Evolutionary conservation across 768 basidiomycete genomes (phyloP).

Genomic region (Amanita jacksonii): DNA sequence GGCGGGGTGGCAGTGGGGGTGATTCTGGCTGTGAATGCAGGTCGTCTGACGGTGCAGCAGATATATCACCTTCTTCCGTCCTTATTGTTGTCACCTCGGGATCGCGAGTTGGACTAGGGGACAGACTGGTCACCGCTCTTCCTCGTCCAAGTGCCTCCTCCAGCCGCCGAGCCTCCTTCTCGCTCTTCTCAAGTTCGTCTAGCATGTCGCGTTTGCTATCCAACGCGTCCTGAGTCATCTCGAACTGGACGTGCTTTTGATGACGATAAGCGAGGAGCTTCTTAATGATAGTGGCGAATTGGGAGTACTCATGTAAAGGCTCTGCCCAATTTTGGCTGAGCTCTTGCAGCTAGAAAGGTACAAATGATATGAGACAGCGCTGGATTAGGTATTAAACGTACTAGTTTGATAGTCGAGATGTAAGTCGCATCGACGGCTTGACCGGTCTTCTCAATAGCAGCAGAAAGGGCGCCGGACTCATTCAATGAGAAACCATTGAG

Average conservation of each 20-base stretch:
- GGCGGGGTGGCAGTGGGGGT: background rate
- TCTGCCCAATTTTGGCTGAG: slow-evolving; percentile 94
- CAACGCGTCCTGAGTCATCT: slow-evolving; percentile 89
- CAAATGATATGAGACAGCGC: slow-evolving; percentile 4
- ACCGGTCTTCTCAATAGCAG: slow-evolving; percentile 91
- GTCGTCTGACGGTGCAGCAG: too few relatives aligned
- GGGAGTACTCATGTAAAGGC: slow-evolving; percentile 90
- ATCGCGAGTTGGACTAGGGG: slow-evolving; percentile 1
- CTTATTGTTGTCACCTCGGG: slow-evolving; percentile 3
- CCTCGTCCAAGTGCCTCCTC: slow-evolving; percentile 77
- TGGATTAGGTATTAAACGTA: slow-evolving; percentile 25
- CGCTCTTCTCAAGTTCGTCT: slow-evolving; percentile 87
- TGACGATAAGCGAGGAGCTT: slow-evolving; percentile 90
- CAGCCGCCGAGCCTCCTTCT: slow-evolving; percentile 80
- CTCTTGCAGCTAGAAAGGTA: slow-evolving; percentile 63
- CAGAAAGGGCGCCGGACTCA: slow-evolving; percentile 62
- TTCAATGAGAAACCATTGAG: slow-evolving; percentile 91
- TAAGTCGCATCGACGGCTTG: slow-evolving; percentile 94
- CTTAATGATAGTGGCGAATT: slow-evolving; percentile 93
- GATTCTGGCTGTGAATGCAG: background rate
- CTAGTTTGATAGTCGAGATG: slow-evolving; percentile 84
- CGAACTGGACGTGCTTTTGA: slow-evolving; percentile 96
- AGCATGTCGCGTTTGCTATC: slow-evolving; percentile 78
- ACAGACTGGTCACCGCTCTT: slow-evolving; percentile 16
- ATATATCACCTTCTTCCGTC: too few relatives aligned